These are phyloP conservation scores for Mortierella sp. DNA, from an alignment of 371 early-diverging fungal species.

Conservation along the genomic window DNA sequence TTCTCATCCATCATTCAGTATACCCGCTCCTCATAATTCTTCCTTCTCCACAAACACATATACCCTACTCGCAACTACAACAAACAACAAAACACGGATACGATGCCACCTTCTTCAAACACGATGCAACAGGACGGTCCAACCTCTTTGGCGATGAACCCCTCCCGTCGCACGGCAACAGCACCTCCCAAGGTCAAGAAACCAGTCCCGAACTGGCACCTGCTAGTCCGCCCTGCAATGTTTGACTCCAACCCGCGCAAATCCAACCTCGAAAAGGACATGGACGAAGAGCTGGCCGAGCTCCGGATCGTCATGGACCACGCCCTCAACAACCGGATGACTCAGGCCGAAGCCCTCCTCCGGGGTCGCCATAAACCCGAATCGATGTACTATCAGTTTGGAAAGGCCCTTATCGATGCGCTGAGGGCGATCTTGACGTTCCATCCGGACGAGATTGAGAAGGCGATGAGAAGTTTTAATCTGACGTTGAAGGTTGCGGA, in stretches of 20 bases:
- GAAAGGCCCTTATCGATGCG: conserved; percentile 37
- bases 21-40: neutral
- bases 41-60: neutral
- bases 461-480: conserved; percentile 48
- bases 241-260: conserved; percentile 45
- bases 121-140: neutral
- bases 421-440: conserved; percentile 43
- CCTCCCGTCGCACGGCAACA: conserved; percentile 25
- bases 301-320: conserved; percentile 39
- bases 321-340: conserved; percentile 37
- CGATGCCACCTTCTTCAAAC: neutral
- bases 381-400: conserved; percentile 50
- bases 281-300: conserved; percentile 51
- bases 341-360: conserved; percentile 33
- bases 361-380: conserved; percentile 38
- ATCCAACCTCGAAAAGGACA: conserved; percentile 35
- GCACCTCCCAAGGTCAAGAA: conserved; percentile 29
- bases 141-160: conserved; percentile 26
- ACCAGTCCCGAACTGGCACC: conserved; percentile 50
- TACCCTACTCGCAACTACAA: neutral
- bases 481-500: conserved; percentile 37
- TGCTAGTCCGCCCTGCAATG: conserved; percentile 44
- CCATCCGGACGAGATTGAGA: conserved; percentile 48
- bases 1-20: neutral
- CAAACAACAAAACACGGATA: neutral